Conservation (phyloP, 768 basidiomycete species). For the Daedaleopsis nitida region DNA sequence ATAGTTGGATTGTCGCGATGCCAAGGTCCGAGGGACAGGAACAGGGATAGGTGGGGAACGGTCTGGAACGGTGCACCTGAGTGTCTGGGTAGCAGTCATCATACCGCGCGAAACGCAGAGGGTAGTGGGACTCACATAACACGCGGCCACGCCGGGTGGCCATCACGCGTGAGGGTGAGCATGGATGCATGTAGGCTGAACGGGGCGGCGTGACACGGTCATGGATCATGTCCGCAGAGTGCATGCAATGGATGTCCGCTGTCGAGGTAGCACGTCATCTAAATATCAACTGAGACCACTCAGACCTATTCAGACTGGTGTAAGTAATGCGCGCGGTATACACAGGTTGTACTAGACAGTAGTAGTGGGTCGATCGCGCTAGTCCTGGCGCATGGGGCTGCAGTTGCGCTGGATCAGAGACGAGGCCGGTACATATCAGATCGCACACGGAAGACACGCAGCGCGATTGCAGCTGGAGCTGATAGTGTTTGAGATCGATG, state of each 20-base stretch:
- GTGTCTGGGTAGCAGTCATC: neutral
- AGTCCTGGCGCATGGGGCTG: neutral
- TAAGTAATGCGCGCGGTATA: neutral
- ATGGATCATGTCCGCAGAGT: neutral
- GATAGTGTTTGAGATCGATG: neutral
- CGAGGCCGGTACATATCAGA: slow-evolving; percentile 10
- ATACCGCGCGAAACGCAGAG: neutral
- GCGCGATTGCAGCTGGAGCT: neutral
- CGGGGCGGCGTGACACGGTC: neutral
- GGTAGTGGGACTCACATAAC: neutral
- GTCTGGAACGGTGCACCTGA: neutral
- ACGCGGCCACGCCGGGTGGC: neutral
- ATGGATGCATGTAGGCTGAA: neutral
- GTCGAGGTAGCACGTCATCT: neutral
- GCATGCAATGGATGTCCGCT: neutral
- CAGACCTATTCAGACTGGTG: too few relatives aligned
- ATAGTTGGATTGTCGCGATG: neutral
- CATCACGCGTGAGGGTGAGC: neutral
- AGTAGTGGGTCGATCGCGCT: neutral
- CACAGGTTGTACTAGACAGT: too few relatives aligned
- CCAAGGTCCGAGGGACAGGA: neutral
- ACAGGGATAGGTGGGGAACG: neutral
- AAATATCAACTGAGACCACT: neutral
- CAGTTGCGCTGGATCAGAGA: neutral
- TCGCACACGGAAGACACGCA: slow-evolving; percentile 16